phyloP scores from a whole-genome alignment of 2,329 filamentous ascomycete genomes.

The Pseudocercospora cruenta region DNA sequence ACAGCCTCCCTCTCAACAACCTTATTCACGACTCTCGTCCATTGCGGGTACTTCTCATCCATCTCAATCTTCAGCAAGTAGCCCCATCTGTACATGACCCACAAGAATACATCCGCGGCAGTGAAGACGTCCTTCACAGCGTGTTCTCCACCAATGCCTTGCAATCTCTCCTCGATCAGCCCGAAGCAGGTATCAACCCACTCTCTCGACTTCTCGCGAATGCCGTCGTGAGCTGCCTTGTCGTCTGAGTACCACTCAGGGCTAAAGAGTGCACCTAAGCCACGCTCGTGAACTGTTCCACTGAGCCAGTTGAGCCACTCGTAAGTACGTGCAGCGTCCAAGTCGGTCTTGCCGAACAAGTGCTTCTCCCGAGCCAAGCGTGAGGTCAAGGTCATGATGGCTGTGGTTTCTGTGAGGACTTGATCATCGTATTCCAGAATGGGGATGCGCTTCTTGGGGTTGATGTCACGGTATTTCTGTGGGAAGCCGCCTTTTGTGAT shows the following conservation, averaged over 20 bases:
- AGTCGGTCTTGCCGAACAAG: slow-evolving; percentile 9
- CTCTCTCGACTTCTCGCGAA: slow-evolving; percentile 5
- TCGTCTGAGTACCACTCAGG: slow-evolving; percentile 12
- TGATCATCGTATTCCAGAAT: slow-evolving; percentile 11
- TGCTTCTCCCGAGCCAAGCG: slow-evolving; percentile 8
- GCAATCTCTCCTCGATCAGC: slow-evolving; percentile 7
- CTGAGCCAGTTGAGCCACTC: slow-evolving; percentile 19
- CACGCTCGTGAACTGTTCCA: slow-evolving; percentile 12
- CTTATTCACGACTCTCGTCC: slow-evolving; percentile 4
- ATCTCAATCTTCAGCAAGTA: slow-evolving; percentile 12
- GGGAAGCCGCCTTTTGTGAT: slow-evolving; percentile 4
- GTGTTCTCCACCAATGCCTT: neutral
- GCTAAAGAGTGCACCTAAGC: slow-evolving; percentile 11
- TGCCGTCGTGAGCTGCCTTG: slow-evolving; percentile 1
- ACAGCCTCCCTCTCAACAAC: slow-evolving; percentile 10
- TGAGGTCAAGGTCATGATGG: slow-evolving; percentile 8
- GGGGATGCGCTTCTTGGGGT: slow-evolving; percentile 10
- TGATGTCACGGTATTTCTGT: slow-evolving; percentile 5
- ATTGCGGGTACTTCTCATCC: slow-evolving; percentile 10
- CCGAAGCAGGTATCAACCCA: slow-evolving; percentile 12
- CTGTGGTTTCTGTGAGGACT: slow-evolving; percentile 11
- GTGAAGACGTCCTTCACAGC: slow-evolving; percentile 8
- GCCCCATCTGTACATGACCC: slow-evolving; percentile 7
- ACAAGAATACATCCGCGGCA: slow-evolving; percentile 9
- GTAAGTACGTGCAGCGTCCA: neutral